These are phyloP conservation scores for Saccharomycopsis phalli DNA, from an alignment of 1,139 yeast species.

Conservation along the genomic window DNA sequence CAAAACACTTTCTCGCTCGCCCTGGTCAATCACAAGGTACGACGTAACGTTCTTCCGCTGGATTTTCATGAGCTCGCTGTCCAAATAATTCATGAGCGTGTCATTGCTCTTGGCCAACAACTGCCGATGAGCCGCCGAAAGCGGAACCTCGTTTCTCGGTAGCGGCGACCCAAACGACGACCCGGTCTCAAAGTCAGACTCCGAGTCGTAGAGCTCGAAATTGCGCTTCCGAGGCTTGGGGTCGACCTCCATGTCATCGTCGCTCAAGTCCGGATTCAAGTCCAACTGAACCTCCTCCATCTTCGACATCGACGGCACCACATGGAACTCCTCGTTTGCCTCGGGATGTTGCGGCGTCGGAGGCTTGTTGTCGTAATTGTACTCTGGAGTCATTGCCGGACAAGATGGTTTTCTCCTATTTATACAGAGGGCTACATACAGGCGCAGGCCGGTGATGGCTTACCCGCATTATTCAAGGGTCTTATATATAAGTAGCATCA, in stretches of 20 bases:
- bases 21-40: conserved; percentile 31
- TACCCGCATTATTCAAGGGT: background rate
- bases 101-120: conserved; percentile 23
- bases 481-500: conserved; percentile 69
- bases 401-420: too few species aligned
- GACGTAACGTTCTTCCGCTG: conserved; percentile 61
- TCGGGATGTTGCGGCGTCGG: conserved; percentile 41
- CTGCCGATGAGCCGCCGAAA: conserved; percentile 22
- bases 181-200: background rate
- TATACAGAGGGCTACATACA: too few species aligned
- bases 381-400: too few species aligned
- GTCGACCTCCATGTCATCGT: conserved; percentile 27
- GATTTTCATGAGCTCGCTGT: conserved; percentile 45
- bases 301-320: conserved; percentile 8
- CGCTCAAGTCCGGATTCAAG: conserved; percentile 27
- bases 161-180: conserved; percentile 1
- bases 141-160: conserved; percentile 10
- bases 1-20: conserved; percentile 12
- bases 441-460: background rate
- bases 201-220: background rate
- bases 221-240: background rate
- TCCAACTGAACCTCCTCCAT: conserved; percentile 23
- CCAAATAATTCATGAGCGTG: conserved; percentile 35
- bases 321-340: conserved; percentile 35
- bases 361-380: conserved; percentile 27